A percentile compares a stretch with the other conserved stretches of the same genome.
Evolutionary conservation across 805 yeast species (phyloP).

Genomic region (Starmerella lactis-condensi): DNA sequence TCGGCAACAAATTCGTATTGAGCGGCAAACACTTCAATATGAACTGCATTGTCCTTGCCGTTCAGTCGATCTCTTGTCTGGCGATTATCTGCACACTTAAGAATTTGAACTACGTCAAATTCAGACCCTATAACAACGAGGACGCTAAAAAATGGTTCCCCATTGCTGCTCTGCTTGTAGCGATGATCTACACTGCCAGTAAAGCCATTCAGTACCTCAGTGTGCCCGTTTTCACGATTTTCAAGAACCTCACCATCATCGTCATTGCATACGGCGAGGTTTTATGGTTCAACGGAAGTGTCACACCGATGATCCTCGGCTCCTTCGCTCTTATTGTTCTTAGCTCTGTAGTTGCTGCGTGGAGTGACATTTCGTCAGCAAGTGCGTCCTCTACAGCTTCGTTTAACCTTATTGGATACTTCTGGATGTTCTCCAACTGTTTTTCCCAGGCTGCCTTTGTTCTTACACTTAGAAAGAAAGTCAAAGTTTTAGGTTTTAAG

Average conservation of each 20-base stretch:
- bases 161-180: slow-evolving; percentile 69
- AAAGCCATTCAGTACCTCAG: slow-evolving; percentile 82
- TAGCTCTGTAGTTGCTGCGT: slow-evolving; percentile 88
- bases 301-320: slow-evolving; percentile 73
- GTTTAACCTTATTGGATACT: slow-evolving; percentile 40
- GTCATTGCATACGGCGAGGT: slow-evolving; percentile 97
- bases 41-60: slow-evolving; percentile 75
- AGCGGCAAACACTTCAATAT: slow-evolving; percentile 59
- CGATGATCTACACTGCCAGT: slow-evolving; percentile 90
- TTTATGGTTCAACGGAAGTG: slow-evolving; percentile 85
- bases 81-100: slow-evolving; percentile 55
- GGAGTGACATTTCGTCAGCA: slow-evolving; percentile 44
- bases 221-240: slow-evolving; percentile 92
- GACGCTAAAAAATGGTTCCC: slow-evolving; percentile 94
- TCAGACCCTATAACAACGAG: slow-evolving; percentile 63
- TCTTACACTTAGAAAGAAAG: slow-evolving; percentile 89
- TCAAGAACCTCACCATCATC: slow-evolving; percentile 92
- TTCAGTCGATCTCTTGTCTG: slow-evolving; percentile 75
- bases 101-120: slow-evolving; percentile 55
- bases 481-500: slow-evolving; percentile 76
- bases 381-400: slow-evolving; percentile 20
- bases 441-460: slow-evolving; percentile 86
- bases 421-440: slow-evolving; percentile 96
- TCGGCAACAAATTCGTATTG: slow-evolving; percentile 88
- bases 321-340: slow-evolving; percentile 84